phyloP scores from a whole-genome alignment of 1,139 yeast species.

The Yamadazyma triangularis region DNA sequence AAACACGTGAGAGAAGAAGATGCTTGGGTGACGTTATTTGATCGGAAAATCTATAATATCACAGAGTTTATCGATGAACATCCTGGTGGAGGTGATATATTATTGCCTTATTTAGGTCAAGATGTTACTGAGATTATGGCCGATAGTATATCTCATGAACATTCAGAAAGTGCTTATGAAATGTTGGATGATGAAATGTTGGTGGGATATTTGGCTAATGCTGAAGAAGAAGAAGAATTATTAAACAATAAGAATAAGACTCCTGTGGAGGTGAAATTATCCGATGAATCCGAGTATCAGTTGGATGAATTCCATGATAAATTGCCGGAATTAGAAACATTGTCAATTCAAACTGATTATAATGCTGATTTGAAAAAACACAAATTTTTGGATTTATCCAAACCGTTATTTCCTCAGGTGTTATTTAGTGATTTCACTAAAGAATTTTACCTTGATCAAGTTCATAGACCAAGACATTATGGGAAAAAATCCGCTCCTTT shows the following conservation, averaged over 20 bases:
- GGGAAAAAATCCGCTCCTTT: conserved; percentile 82
- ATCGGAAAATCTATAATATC: conserved; percentile 78
- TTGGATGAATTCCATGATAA: conserved; percentile 51
- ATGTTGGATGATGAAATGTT: conserved; percentile 72
- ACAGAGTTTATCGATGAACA: conserved; percentile 76
- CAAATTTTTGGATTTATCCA: conserved; percentile 78
- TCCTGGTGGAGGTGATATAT: conserved; percentile 80
- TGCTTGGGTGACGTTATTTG: conserved; percentile 74
- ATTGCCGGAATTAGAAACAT: conserved; percentile 66
- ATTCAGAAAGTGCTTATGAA: conserved; percentile 84
- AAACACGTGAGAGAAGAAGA: conserved; percentile 49
- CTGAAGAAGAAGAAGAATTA: conserved; percentile 40
- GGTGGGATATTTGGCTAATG: conserved; percentile 44
- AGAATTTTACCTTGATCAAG: conserved; percentile 91
- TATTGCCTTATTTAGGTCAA: conserved; percentile 74
- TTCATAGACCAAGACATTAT: conserved; percentile 91
- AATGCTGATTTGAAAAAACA: conserved; percentile 67
- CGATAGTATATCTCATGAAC: conserved; percentile 66
- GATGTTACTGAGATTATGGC: conserved; percentile 78
- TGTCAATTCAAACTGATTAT: conserved; percentile 77
- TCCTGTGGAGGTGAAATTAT: conserved; percentile 39
- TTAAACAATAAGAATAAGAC: conserved; percentile 38
- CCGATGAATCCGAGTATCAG: conserved; percentile 14
- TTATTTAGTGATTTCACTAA: conserved; percentile 68
- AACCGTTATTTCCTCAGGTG: conserved; percentile 79